Conservation (phyloP, 208 protist species). For the Trypanosoma melophagium region DNA sequence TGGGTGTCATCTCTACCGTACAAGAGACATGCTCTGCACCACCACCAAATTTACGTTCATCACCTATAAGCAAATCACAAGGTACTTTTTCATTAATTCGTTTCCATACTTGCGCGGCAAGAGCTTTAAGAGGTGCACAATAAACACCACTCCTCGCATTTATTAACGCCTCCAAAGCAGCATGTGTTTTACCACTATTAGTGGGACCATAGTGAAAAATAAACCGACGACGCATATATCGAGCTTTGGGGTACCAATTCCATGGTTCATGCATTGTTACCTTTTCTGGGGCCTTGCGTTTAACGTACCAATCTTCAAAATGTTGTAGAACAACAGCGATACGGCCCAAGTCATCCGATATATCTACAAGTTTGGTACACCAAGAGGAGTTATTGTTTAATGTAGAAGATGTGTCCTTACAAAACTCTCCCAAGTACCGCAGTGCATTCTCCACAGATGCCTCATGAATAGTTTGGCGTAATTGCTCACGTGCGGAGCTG, state of each 20-base stretch:
- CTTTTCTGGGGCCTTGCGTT: conserved; percentile 46
- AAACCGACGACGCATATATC: conserved; percentile 71
- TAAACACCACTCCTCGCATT: conserved; percentile 84
- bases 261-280: conserved; percentile 73
- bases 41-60: conserved; percentile 79
- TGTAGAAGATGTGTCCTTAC: conserved; percentile 31
- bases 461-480: conserved; percentile 65
- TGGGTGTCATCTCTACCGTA: conserved; percentile 90
- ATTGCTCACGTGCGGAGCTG: conserved; percentile 39
- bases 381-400: conserved; percentile 29
- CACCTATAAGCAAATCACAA: conserved; percentile 93
- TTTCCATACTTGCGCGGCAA: conserved; percentile 92
- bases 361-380: conserved; percentile 23
- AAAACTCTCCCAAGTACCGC: conserved; percentile 54
- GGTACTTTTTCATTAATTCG: conserved; percentile 72
- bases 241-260: conserved; percentile 84
- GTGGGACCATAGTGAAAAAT: conserved; percentile 93
- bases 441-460: conserved; percentile 60
- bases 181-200: conserved; percentile 95
- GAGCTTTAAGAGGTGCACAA: conserved; percentile 92
- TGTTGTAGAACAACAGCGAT: conserved; percentile 37
- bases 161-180: conserved; percentile 65
- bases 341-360: conserved; percentile 19
- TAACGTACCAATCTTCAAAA: conserved; percentile 68
- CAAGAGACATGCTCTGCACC: conserved; percentile 84